Base-by-base conservation (phyloP, 1,284 basidiomycete species). In the Irpex rosettiformis region DNA sequence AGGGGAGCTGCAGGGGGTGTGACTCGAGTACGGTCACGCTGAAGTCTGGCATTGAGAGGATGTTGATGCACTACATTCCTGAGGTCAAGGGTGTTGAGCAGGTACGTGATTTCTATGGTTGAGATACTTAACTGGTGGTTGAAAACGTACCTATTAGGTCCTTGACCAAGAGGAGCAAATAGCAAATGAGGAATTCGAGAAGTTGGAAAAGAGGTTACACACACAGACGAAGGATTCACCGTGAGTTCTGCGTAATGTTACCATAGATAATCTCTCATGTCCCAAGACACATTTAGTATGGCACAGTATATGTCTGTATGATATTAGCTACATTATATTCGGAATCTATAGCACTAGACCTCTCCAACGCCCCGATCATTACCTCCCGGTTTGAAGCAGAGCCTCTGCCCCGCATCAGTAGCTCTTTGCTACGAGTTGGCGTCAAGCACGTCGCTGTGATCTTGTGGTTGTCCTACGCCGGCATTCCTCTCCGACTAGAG, bases 1-100 rank as follows among this genome's bases (percentile, higher is more conserved):
- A 98, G 78, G 96, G 96, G 22, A 96, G 93, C 69, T 99, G 96
- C 76, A 79, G 96, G 68, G 96, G 97, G 5, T 99, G 96, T 74
- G 87, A 88, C 64, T 94, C 91, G 37, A 94, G 91, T 68, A 89
- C 93, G 10, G 96, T 99, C 27, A 99, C 96, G 16, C 79, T 99
- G 62, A 99, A 98, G 80, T 88, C 84, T 64, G 95, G 96, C 3
- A 96, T 98, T 57, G 97, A 99, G 78, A 82, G 96, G 61, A 99
- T 99, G 97, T 78, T 99, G 68, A 96, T 94, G 93, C 96, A 99
- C 75, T 99, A 98, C 69, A 93, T 99, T 57, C 96, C 96, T 4
- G 96, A 99, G 74, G 96, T 99, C 30, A 91, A 96, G 73, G 88
- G 86, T n/a, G 95, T 99, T 4, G 93, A 98, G 69, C 95, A 98